Base-by-base conservation (phyloP, 352 stramenopile species). In the Pilasporangium apinafurcum region DNA sequence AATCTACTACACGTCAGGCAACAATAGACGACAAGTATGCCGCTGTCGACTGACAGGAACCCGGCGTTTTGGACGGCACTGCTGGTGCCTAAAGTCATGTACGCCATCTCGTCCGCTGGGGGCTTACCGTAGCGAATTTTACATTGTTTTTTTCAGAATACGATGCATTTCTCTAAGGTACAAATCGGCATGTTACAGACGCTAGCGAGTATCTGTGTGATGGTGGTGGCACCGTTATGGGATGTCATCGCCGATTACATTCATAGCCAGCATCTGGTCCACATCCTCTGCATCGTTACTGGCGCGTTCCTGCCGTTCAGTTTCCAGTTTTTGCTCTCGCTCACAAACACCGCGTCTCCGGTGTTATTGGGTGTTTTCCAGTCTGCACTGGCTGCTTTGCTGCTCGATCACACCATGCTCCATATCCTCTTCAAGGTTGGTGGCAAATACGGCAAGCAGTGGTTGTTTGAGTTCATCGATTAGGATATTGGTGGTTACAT, bases 361-460 rank as follows among this genome's bases (percentile, higher is more conserved):
- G 59, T 89, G 32, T 29, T 67, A 25, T 29, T 78, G 17, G 80
- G 58, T 30, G 84, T 86, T 52, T 88, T 89, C 46, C 67, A 84
- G 25, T 56, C 62, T 43, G 53, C 62, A n/a, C 74, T 77, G 3
- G 60, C 67, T 0, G 65, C 65, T n/a, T 84, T 77, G 24, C 48
- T 92, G 36, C 47, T 89, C 22, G 80, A 92, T 52, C 74, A 86
- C 54, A 69, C 76, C 4, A 58, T 89, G 26, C 52, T 92, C 8
- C 65, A 77, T 29, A 58, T 92, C 30, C 59, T 89, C 35, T 60
- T 73, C 28, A 75, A 76, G 22, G 62, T 84, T 36, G 76, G 80
- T 33, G 77, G 76, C n/a, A 77, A 92, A 51, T 92, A 89, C 52
- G 80, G 80, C 56, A 89, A 88, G 56, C 80, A 92, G 54, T 74